phyloP scores from a whole-genome alignment of 2,329 filamentous ascomycete genomes.

The Trichophyton rubrum region DNA sequence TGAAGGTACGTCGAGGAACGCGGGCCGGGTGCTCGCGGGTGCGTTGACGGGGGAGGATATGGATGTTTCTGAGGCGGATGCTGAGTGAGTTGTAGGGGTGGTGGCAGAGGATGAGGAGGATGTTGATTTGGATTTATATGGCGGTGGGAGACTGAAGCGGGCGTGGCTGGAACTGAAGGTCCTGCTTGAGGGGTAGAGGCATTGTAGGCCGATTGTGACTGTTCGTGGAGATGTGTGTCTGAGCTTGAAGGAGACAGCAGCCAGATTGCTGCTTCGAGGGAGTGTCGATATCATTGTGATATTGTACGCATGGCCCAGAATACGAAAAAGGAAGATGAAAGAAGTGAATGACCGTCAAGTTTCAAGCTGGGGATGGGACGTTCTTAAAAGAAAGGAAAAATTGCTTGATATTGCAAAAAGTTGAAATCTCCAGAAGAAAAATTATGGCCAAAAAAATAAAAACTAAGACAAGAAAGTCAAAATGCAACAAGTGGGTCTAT shows the following conservation, averaged over 20 bases:
- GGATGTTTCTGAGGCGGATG: constrained; percentile 9
- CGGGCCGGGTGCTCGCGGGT: constrained; percentile 41
- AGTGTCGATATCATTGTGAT: background rate
- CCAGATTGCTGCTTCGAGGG: background rate
- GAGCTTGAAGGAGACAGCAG: background rate
- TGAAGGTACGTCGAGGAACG: constrained; percentile 51
- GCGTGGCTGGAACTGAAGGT: background rate
- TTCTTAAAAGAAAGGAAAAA: background rate
- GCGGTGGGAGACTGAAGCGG: background rate
- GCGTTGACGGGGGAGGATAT: constrained; percentile 15
- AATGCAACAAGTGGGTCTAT: background rate
- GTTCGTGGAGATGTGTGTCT: background rate
- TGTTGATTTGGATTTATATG: background rate
- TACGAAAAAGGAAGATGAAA: background rate
- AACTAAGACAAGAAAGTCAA: too few relatives aligned
- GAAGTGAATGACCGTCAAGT: background rate
- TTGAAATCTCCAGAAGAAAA: background rate
- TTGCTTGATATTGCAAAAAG: background rate
- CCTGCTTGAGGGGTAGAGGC: background rate
- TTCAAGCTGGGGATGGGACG: background rate
- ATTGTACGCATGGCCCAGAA: too few relatives aligned
- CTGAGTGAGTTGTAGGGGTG: too few relatives aligned
- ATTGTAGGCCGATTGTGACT: background rate
- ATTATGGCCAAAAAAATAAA: background rate
- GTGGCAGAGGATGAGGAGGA: background rate